Base-by-base conservation (phyloP, 176 grass and related monocot species). In the Ensete ventricosum region DNA sequence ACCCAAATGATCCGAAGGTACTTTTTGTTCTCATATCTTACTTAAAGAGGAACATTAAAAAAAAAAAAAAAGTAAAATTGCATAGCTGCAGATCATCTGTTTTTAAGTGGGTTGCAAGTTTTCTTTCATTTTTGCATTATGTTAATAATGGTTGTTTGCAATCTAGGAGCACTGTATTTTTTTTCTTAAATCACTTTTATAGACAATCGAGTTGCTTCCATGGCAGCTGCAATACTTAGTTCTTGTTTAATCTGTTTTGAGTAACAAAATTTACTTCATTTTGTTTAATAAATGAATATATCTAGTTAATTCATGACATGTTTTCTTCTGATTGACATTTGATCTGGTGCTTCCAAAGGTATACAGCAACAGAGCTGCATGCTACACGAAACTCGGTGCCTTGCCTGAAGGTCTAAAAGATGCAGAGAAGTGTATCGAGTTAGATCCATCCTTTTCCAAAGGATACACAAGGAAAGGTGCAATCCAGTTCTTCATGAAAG, bases 1-100 rank as follows among this genome's bases (percentile, higher is more conserved):
- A 77, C 58, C 88, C 84, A 52, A 82, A 84, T 10, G 88, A 90
- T 71, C 84, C 81, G 11, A 90, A 57, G 88, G 88, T 90, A 90
- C 67, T 77, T 52, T 67, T 5, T 24, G 20, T 54, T 55, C 23
- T 54, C 10, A 8, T 62, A 50, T 19, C 16, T 16, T 70, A 14
- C 14, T 25, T 43, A 16, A 67, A 43, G 26, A 16, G 17, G 64
- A 26, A 9, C 34, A 29, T 67, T 14, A 26, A 14, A 67, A 67
- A 67, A 4, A 67, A 67, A 4, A 26, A 26, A 12, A 4, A 11
- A 66, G 22, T 65, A 14, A 13, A 64, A 64, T 22, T 19, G 17
- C 34, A 43, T 43, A 43, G 17, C 21, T 64, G 20, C 62, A 12
- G 62, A 10, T 25, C 22, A 64, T 64, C n/a, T 24, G 5, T 57